Evolutionary conservation across 2,329 filamentous ascomycete genomes (phyloP), one percentile per base, ranked within the genome.

Genomic region (Magnaporthales sp.): DNA sequence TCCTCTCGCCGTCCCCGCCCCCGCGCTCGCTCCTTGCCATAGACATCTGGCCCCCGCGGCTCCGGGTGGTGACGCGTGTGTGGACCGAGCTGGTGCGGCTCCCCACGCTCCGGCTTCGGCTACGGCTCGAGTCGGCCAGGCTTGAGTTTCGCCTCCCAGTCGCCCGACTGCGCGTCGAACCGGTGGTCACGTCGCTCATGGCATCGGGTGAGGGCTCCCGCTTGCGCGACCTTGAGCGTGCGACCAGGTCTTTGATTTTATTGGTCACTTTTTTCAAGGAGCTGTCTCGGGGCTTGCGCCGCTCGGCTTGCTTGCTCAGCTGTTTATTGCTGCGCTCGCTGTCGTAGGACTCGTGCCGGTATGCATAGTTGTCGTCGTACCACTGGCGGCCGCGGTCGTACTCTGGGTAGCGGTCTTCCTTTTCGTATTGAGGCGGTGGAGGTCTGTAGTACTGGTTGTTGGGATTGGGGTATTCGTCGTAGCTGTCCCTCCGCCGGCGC

Each of bases 361-460:
- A 65, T 19, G 51, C 27, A 15, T 65, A 60, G 51, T 31, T 65
- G 51, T 65, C 63, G n/a, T 65, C 63, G 13, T 65, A 60, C 46
- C 63, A 60, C 22, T 65, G 51, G 9, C 63, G 46, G n/a, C 63
- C 63, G 19, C 63, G 29, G 9, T 51, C 46, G 27, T 65, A 65
- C n/a, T 29, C 32, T 15, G 63, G 63, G 27, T 60, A 38, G 10
- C 56, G 56, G 56, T 60, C 56, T 4, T 58, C 54, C 4, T 58
- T 24, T 24, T 26, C n/a, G 22, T 58, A 22, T 58, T 13, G n/a
- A 6, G 38, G 38, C 3, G 38, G 38, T 46, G 15, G 15, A 2
- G 24, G 11, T 26, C 54, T 10, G 22, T 7, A 2, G 11, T 58
- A 26, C 3, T 58, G 24, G 22, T 22, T 22, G 1, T 26, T 26